Base-by-base conservation (phyloP, 2,329 filamentous ascomycete genomes). In the Ophiocordyceps sinensis region DNA sequence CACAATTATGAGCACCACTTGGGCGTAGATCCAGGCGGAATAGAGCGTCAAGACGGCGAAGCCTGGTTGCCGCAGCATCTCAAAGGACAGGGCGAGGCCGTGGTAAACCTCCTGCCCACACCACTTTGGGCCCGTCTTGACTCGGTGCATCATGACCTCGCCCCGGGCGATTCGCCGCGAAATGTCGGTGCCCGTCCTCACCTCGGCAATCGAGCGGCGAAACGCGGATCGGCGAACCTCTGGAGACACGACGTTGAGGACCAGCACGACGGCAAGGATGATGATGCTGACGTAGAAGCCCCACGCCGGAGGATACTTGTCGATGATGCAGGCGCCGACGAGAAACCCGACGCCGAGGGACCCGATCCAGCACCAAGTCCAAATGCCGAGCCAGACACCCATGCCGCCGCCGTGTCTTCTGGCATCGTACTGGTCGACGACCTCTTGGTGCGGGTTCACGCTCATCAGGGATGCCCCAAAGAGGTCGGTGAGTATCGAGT, bases 81-180 rank as follows among this genome's bases (percentile, higher is more conserved):
- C 75, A 17, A 73, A 56, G 38, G 73, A 78, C 36, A 89, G 65
- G 15, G 75, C 64, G 17, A 83, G 52, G 10, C 82, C 84, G 36
- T 84, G 82, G 57, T 76, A 76, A 19, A 85, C 71, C 55, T 88
- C 83, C 56, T 88, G 73, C 38, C 77, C 79, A 82, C 81, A 87
- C 74, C 81, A 85, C 49, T 65, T 76, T 0, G 83, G 84, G 0
- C 82, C 82, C 39, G 76, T 79, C 41, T 80, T 74, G 41, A 75
- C 71, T 45, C 85, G 72, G 54, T 87, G 82, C 66, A 88, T 75
- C 65, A 79, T 87, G 50, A 86, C 68, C 55, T 88, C 83, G 2
- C 84, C 83, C 36, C 79, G 70, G 26, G 78, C 79, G 12, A 87
- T 65, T 42, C 77, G 67, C 35, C 69, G 64, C 30, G 71, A 75